Evolutionary conservation across 2,329 filamentous ascomycete genomes (phyloP), one percentile per base, ranked within the genome.

Genomic region (Cladophialophora psammophila): DNA sequence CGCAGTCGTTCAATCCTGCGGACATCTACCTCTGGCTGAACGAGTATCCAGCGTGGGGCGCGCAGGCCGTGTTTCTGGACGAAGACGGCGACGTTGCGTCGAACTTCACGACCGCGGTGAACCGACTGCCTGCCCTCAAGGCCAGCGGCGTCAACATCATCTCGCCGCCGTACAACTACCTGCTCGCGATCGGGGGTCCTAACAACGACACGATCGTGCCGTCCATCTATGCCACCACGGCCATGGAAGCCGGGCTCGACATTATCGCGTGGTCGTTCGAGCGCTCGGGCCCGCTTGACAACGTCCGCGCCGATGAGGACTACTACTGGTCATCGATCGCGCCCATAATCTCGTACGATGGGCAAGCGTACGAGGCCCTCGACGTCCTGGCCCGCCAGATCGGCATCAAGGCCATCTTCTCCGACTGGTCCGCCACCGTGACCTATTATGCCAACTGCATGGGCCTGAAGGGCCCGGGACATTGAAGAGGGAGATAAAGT

Each of bases 381-480:
- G 85, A 92, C 71, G 87, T 90, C 1, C 78, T 92, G 66, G 85
- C 82, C 2, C 80, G 83, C 70, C 78, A 91, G 72, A 85, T 91
- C 9, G 85, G 85, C 0, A 85, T 90, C 13, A 77, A 80, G 35
- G 88, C 83, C 4, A 83, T 92, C 68, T 92, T 92, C 72, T 85
- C 85, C 3, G 90, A 92, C 75, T 92, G 90, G 90, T 85, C 86
- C 15, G 86, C 87, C 10, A 90, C 89, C 0, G 84, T 87, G 7
- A 90, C 88, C 0, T 91, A 89, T 71, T 92, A 90, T 77, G 90
- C 89, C 70, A 92, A 90, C 73, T 92, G 90, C 78, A 87, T 91
- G 70, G 84, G 80, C 0, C 53, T 77, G 66, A 70, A 73, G 60
- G 65, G 71, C 0, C 68, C 68, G 15, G 59, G 61, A 26, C 58